Base-by-base conservation (phyloP, 805 yeast species). In the Myxozyma melibiosi region DNA sequence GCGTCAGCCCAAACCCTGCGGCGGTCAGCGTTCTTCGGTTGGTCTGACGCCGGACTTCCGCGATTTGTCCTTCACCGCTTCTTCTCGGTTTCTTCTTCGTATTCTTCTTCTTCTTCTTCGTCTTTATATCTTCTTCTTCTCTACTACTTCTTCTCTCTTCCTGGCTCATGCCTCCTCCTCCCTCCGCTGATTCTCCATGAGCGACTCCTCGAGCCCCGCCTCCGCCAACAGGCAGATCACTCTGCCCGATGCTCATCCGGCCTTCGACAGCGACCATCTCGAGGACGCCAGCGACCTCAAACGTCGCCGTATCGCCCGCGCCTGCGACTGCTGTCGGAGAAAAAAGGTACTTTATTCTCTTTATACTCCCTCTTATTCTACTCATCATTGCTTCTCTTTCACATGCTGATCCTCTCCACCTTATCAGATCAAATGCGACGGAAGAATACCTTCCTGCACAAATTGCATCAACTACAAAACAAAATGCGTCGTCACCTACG, bases 251-350 rank as follows among this genome's bases (percentile, higher is more conserved):
- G 18, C 7, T 6, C 24, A 31, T n/a, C 28, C 35, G 49, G 25
- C 37, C 5, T 33, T 22, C 40, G 49, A 24, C 20, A 33, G 3
- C 40, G 49, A 45, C 22, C 49, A 45, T 22, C 39, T 45, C 31
- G 40, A 33, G n/a, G 49, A 45, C 49, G 39, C 40, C 13, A 9
- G 31, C 31, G 49, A 45, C 40, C 49, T 42, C 18, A 65, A 65
- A 37, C 62, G 78, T 37, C 68, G 76, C 35, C 66, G 82, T 40
- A 75, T 73, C 22, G 67, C 74, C 39, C 73, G 75, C 49, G 82
- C 82, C 4, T 79, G 82, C 65, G 81, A 79, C 61, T 73, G 70
- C 35, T 79, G 83, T 51, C 72, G 78, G n/a, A 73, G 70, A 43
- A 69, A 76, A 58, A 75, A 75, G 56, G 64, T 58, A 7, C 9